These are phyloP conservation scores for Lentinula novae-zelandiae DNA, from an alignment of 1,284 basidiomycete genomes.

Conservation along the genomic window DNA sequence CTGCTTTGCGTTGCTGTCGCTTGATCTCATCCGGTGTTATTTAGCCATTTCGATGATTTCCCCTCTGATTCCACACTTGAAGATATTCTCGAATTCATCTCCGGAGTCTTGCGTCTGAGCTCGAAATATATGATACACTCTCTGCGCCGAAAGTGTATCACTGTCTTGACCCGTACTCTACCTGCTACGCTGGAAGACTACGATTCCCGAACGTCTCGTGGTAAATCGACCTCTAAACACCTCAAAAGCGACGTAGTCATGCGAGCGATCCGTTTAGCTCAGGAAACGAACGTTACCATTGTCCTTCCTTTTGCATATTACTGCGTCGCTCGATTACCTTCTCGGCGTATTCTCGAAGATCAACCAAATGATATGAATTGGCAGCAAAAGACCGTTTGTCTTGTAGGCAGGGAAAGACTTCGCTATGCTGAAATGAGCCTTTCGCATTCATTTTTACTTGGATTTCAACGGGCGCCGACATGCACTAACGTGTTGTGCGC, in stretches of 20 bases:
- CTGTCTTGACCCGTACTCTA: slow-evolving; percentile 31
- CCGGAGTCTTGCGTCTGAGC: slow-evolving; percentile 38
- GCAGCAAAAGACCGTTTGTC: slow-evolving; percentile 33
- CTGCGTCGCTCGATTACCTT: slow-evolving; percentile 36
- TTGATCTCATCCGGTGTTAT: neutral
- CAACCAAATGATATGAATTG: slow-evolving; percentile 32
- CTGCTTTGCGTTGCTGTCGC: neutral
- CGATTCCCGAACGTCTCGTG: slow-evolving; percentile 8
- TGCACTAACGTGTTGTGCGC: slow-evolving; percentile 29
- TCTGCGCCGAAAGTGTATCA: slow-evolving; percentile 35
- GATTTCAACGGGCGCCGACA: slow-evolving; percentile 27
- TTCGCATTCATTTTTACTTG: slow-evolving; percentile 35
- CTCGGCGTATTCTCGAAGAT: slow-evolving; percentile 31
- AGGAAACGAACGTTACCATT: slow-evolving; percentile 29
- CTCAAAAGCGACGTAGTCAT: slow-evolving; percentile 35
- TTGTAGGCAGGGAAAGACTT: slow-evolving; percentile 36
- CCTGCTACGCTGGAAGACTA: slow-evolving; percentile 35
- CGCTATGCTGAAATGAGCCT: slow-evolving; percentile 36
- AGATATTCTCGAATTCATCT: slow-evolving; percentile 29
- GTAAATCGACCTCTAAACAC: slow-evolving; percentile 18
- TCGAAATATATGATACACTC: slow-evolving; percentile 40
- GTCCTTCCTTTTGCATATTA: slow-evolving; percentile 39
- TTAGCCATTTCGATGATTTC: slow-evolving; percentile 32
- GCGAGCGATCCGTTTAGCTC: slow-evolving; percentile 33
- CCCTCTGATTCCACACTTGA: slow-evolving; percentile 29